phyloP scores from a whole-genome alignment of 768 basidiomycete genomes.

The Postia placenta region DNA sequence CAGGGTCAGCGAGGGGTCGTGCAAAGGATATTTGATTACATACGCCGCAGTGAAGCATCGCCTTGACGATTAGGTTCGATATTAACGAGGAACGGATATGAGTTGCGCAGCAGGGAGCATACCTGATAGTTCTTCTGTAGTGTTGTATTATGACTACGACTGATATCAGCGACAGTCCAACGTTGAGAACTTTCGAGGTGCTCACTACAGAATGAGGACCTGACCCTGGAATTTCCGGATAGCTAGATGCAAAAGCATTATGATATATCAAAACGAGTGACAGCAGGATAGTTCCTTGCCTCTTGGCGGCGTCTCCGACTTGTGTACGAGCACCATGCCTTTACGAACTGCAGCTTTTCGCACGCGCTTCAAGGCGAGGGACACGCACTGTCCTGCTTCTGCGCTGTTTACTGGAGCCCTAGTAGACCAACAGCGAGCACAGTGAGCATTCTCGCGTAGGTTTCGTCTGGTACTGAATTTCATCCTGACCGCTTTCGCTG shows the following conservation, averaged over 20 bases:
- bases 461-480: too few relatives aligned
- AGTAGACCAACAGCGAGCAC: not conserved
- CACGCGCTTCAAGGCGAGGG: constrained; percentile 87
- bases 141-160: constrained; percentile 78
- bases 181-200: constrained; percentile 6
- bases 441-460: too few relatives aligned
- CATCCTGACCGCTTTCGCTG: constrained; percentile 92
- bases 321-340: constrained; percentile 89
- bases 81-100: not conserved
- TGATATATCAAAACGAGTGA: not conserved
- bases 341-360: constrained; percentile 78
- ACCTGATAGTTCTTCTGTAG: constrained; percentile 91
- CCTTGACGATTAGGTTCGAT: constrained; percentile 32
- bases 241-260: constrained; percentile 35
- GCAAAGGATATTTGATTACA: constrained; percentile 17
- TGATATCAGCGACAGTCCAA: constrained; percentile 3
- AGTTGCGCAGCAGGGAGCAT: constrained; percentile 14
- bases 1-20: not conserved
- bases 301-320: constrained; percentile 70
- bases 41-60: constrained; percentile 91
- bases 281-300: constrained; percentile 34
- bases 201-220: constrained; percentile 88
- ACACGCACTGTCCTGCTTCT: constrained; percentile 95
- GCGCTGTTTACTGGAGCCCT: constrained; percentile 79
- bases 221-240: constrained; percentile 87